These are phyloP conservation scores for Lumnitzera racemosa DNA, from an alignment of 345 rosid genomes.

Conservation along the genomic window DNA sequence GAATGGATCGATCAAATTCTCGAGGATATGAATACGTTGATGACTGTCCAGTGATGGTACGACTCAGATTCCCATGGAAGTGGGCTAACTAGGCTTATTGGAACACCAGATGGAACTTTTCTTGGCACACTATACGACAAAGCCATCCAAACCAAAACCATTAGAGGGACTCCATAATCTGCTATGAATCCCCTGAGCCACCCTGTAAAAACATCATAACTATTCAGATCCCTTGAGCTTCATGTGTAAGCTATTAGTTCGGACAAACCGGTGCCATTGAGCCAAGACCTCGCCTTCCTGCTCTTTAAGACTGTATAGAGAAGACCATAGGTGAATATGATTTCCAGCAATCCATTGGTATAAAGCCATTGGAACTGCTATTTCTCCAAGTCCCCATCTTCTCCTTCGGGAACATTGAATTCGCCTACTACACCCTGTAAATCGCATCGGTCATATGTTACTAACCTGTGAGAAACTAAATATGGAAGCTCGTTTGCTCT, in stretches of 20 bases:
- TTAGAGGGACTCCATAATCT: constrained; percentile 82
- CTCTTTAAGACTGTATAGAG: constrained; percentile 59
- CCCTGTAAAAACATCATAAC: constrained; percentile 20
- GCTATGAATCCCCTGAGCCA: constrained; percentile 57
- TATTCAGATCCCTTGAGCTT: not conserved
- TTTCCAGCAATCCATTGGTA: constrained; percentile 59
- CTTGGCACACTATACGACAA: constrained; percentile 40
- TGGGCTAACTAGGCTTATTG: constrained; percentile 75
- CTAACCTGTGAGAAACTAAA: not conserved
- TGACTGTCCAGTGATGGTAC: constrained; percentile 61
- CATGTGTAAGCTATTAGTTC: not conserved
- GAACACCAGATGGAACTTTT: constrained; percentile 62
- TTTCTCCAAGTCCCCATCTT: constrained; percentile 32
- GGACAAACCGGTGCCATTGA: constrained; percentile 56
- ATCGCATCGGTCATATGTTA: not conserved
- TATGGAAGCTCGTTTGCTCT: not conserved
- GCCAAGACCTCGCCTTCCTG: constrained; percentile 73
- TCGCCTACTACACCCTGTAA: constrained; percentile 64
- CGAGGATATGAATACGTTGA: constrained; percentile 32
- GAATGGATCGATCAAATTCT: not conserved
- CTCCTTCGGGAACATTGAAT: constrained; percentile 39
- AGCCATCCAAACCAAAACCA: constrained; percentile 79
- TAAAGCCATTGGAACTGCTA: constrained; percentile 65
- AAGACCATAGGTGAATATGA: constrained; percentile 65
- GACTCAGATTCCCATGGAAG: constrained; percentile 59